Evolutionary conservation across 257 asterid genomes (phyloP), one percentile per base, ranked within the genome.

Genomic region (Nicotiana obtusifolia): DNA sequence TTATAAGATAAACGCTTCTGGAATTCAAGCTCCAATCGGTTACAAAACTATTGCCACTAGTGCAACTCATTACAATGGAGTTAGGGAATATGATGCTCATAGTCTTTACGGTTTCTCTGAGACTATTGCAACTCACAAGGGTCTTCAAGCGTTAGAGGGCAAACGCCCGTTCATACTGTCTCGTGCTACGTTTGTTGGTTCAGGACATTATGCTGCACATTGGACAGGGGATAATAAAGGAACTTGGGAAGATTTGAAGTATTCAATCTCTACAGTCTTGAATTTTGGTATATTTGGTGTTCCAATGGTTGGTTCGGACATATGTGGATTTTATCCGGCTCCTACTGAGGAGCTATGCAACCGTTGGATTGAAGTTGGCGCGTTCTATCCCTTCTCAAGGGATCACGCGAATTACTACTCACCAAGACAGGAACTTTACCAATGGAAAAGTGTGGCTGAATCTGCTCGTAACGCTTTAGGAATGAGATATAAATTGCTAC

Each of bases 221-320:
- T 93, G 99, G 98, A 94, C 99, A 3, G 98, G 99, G 80, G 99
- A 96, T 59, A 96, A 94, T 78, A 87, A 94, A 80, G 99, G 95
- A 2, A 96, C 97, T 0, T 96, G 99, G 98, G 92, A 94, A 13
- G 97, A 96, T 81, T 84, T 93, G 89, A 91, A 57, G 77, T 90
- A 89, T 24, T 92, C 98, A 11, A 94, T 94, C 60, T 92, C 99
- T 1, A 96, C 98, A 2, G 87, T 96, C 88, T 22, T 96, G 61
- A 93, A 94, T 37, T 96, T 94, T 57, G 99, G 99, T 1, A 81
- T 96, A 14, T 96, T 93, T 87, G 98, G 99, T 1, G 91, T 94
- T 37, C 98, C 99, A 0, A 96, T 96, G 99, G 99, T 96, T 11
- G 99, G 99, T 44, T 89, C 99, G 6, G 99, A 96, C 81, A 96